Evolutionary conservation across 164 flowering plant genomes (phyloP).

Genomic region (Tetrastigma voinierianum): DNA sequence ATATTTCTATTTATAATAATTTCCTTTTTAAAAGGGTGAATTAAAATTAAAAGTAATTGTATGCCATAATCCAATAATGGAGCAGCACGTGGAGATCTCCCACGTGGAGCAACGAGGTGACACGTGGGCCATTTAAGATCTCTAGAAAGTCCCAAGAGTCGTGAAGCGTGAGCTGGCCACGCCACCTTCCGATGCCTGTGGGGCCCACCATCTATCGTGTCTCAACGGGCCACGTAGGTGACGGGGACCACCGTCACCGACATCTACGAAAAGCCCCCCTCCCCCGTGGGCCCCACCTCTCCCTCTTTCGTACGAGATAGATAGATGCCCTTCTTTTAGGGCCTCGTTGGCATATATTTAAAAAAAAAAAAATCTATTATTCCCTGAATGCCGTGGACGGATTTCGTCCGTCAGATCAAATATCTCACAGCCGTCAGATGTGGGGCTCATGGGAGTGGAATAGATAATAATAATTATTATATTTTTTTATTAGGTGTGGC

Average conservation of each 20-base stretch:
- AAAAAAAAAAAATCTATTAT: conserved; percentile 1
- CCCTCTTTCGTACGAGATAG: neutral
- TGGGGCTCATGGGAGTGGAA: neutral
- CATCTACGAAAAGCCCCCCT: conserved; percentile 5
- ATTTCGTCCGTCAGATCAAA: neutral
- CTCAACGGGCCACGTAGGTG: conserved; percentile 29
- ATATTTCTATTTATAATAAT: too few species aligned
- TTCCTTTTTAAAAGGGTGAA: too few species aligned
- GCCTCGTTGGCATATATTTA: conserved; percentile 27
- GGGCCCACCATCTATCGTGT: conserved; percentile 12
- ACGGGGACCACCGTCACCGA: conserved; percentile 17
- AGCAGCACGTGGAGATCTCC: conserved; percentile 17
- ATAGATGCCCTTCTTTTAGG: conserved; percentile 7
- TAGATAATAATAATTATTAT: too few species aligned
- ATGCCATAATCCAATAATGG: neutral
- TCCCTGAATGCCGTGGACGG: conserved; percentile 6
- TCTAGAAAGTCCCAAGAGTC: neutral
- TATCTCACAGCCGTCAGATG: too few species aligned
- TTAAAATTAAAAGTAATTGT: neutral
- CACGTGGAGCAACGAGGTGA: neutral
- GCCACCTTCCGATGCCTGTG: conserved; percentile 14
- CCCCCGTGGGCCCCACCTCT: conserved; percentile 21
- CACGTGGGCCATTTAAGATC: conserved; percentile 19
- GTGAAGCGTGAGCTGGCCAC: conserved; percentile 22
- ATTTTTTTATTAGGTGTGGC: neutral